Conservation (phyloP, 257 asterid species). For the Sherardia arvensis region DNA sequence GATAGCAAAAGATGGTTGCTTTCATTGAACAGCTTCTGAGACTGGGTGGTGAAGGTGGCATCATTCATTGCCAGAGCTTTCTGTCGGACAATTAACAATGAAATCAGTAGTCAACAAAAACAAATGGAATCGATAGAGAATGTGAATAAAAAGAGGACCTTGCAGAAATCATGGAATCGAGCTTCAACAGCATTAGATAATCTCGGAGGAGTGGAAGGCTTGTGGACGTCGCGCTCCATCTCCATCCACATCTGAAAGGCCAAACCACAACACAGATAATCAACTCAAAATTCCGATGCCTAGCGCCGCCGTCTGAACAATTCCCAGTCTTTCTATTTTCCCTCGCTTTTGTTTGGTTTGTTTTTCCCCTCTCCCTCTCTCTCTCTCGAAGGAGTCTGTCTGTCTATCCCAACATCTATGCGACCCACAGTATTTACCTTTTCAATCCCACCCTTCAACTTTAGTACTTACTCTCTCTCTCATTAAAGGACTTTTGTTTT, state of each 20-base stretch:
- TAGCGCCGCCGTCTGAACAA: background rate
- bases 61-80: slow-evolving; percentile 44
- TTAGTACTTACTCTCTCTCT: background rate
- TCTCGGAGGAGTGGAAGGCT: slow-evolving; percentile 12
- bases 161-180: slow-evolving; percentile 60
- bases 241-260: too few relatives aligned
- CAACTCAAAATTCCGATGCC: too few relatives aligned
- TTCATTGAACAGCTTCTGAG: slow-evolving; percentile 52
- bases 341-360: too few relatives aligned
- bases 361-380: background rate
- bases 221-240: slow-evolving; percentile 5
- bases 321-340: background rate
- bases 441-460: background rate
- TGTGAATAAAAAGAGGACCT: too few relatives aligned
- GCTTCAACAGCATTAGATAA: slow-evolving; percentile 8
- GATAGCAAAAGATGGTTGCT: slow-evolving; percentile 49
- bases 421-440: background rate
- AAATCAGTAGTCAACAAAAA: background rate
- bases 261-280: background rate
- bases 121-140: background rate
- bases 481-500: background rate
- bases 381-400: background rate
- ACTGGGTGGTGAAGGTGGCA: slow-evolving; percentile 35
- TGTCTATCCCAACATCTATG: background rate
- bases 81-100: too few relatives aligned